Base-by-base conservation (phyloP, 2,329 filamentous ascomycete genomes). In the Cladobotryum mycophilum region DNA sequence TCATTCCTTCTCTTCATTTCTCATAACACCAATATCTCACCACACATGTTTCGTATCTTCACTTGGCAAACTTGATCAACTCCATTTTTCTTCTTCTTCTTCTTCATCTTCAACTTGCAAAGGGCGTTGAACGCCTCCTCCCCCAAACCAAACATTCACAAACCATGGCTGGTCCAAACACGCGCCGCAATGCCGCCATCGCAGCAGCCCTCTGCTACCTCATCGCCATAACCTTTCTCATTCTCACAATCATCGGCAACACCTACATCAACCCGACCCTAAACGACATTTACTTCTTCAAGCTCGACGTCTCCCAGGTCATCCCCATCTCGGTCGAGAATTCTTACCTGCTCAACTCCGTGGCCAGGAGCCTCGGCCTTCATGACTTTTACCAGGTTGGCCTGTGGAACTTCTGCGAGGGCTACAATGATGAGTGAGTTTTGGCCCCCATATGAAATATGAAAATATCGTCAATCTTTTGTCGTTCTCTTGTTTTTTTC, bases 351-450 rank as follows among this genome's bases (percentile, higher is more conserved):
- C 86, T 95, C 68, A 95, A 95, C 73, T 89, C 84, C 42, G 90
- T 96, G 57, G 89, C 90, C 4, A 84, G 88, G 47, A 88, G 86
- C 18, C 75, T 96, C 48, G 92, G 91, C 30, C 76, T 96, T 45
- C 89, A 95, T 66, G 92, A 96, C 68, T 96, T 95, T 70, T 96
- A 96, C 69, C 87, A 90, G 61, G 87, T 95, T 25, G 91, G 91
- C 5, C 71, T 96, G 38, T 97, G 92, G 92, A 86, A 84, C 53
- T 96, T 86, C 67, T 97, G 92, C 68, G 88, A 95, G 67, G 91
- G 91, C 17, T 95, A 91, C 67, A 74, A 81, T 50, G 76, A 80
- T 59, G 75, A 85, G 69, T n/a, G n/a, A n/a, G n/a, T n/a, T n/a
- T n/a, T n/a, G n/a, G n/a, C n/a, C n/a, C n/a, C n/a, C n/a, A n/a